Evolutionary conservation across 2,329 filamentous ascomycete species (phyloP), one percentile per base, ranked within the genome.

Genomic region (Claviceps paspali): DNA sequence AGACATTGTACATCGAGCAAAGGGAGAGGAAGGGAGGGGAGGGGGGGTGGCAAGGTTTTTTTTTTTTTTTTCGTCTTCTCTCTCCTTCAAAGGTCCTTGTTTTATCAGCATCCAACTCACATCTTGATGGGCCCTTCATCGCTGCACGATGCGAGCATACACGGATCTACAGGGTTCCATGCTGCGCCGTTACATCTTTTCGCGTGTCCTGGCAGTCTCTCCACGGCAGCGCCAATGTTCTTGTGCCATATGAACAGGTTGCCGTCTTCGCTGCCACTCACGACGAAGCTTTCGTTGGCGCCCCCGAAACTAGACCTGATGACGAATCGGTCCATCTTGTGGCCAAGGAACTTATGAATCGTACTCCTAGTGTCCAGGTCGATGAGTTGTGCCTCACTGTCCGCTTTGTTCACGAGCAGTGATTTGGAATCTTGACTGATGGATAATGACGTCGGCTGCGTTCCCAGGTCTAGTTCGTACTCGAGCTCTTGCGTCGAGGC

Each of bases 201-300:
- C 10, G 72, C 69, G 49, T 96, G 88, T 0, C 78, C 87, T 23
- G 76, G 70, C 3, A 96, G 64, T 33, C 73, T 78, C 51, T 86
- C 82, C 5, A 98, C 75, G 1, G 80, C 67, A 5, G 70, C 66
- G 5, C 84, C 85, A 26, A 81, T 84, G 39, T 78, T 79, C 56
- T 85, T 91, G 55, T 94, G 83, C 85, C 87, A 96, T 43, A 98
- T 83, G 53, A 85, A 80, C 29, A 96, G 71, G 39, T 71, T 68
- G 2, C 76, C 75, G 44, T 76, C 73, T 70, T 95, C 86, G 50
- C 86, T 94, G 9, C 91, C 91, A 50, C 83, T 88, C 21, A 92
- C 68, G 8, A 96, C 80, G 55, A 95, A 95, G 53, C 80, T 87
- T 60, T 95, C 86, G 41, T 83, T 79, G 1, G 88, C 87, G 23